Conservation (phyloP, 768 basidiomycete genomes). For the Trametes villosa region DNA sequence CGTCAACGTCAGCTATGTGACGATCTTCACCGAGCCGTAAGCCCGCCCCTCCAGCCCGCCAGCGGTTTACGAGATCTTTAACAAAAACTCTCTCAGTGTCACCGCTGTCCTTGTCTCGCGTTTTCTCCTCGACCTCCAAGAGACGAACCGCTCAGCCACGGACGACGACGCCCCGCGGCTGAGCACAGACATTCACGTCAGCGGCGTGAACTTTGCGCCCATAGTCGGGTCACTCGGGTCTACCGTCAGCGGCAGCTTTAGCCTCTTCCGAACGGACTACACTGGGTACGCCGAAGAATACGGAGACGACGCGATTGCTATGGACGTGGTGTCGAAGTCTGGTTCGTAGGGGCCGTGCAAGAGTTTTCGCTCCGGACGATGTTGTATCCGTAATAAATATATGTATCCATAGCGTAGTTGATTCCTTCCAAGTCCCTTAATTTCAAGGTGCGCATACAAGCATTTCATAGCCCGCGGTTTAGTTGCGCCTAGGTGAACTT, state of each 20-base stretch:
- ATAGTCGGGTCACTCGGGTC: background rate
- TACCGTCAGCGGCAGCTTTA: background rate
- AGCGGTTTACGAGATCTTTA: background rate
- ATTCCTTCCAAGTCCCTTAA: too few species aligned
- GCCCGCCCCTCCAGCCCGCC: background rate
- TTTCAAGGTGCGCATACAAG: too few species aligned
- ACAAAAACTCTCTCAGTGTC: background rate
- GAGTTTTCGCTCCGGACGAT: too few species aligned
- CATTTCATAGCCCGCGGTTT: background rate
- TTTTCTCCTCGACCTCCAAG: background rate
- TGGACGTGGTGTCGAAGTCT: too few species aligned
- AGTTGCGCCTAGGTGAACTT: background rate
- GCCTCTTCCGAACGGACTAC: background rate
- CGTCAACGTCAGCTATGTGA: background rate
- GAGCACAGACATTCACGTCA: background rate
- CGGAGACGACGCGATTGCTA: too few species aligned
- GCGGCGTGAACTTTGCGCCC: background rate
- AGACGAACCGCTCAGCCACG: background rate
- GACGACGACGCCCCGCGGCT: background rate
- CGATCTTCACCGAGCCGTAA: background rate
- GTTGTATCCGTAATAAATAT: too few species aligned
- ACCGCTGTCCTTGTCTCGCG: background rate
- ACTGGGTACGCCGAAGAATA: background rate
- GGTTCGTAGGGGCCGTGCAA: too few species aligned
- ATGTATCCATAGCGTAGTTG: too few species aligned